phyloP scores from a whole-genome alignment of 768 basidiomycete species.

The Rossbeevera mucosa region DNA sequence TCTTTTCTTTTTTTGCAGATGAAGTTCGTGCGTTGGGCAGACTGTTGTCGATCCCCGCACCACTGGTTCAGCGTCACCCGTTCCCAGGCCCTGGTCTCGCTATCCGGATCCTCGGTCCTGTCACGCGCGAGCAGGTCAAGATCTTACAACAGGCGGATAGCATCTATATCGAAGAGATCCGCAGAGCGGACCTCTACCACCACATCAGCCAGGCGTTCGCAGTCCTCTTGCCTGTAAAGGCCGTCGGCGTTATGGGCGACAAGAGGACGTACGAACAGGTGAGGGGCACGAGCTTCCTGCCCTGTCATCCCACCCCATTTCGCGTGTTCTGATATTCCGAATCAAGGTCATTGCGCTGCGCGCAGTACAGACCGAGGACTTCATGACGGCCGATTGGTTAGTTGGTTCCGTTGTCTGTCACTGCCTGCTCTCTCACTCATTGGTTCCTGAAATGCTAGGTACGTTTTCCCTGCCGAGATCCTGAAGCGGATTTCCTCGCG shows the following conservation, averaged over 20 bases:
- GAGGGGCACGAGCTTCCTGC: conserved; percentile 11
- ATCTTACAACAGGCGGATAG: conserved; percentile 88
- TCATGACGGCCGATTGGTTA: conserved; percentile 99
- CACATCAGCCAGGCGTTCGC: conserved; percentile 96
- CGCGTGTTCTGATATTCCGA: conserved; percentile 2
- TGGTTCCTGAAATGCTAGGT: conserved; percentile 46
- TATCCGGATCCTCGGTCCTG: conserved; percentile 94
- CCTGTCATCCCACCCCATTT: neutral
- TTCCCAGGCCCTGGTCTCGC: conserved; percentile 99
- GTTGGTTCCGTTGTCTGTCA: conserved; percentile 14
- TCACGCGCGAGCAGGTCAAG: conserved; percentile 88
- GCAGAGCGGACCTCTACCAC: conserved; percentile 86
- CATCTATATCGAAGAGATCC: conserved; percentile 98
- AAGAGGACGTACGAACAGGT: conserved; percentile 93
- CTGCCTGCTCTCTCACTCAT: conserved; percentile 8
- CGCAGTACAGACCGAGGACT: conserved; percentile 97
- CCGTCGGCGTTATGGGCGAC: conserved; percentile 98
- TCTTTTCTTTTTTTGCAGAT: conserved; percentile 45
- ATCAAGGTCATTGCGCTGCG: conserved; percentile 83
- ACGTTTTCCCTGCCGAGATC: conserved; percentile 90
- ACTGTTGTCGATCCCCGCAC: conserved; percentile 85
- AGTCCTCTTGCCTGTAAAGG: conserved; percentile 90
- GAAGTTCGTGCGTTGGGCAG: conserved; percentile 93
- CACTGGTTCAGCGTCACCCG: conserved; percentile 93
- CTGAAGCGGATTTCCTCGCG: conserved; percentile 89